A percentile compares a stretch with the other conserved stretches of the same genome.
These are phyloP conservation scores for Colletotrichum incanum DNA, from an alignment of 2,329 filamentous ascomycete genomes.

Conservation along the genomic window DNA sequence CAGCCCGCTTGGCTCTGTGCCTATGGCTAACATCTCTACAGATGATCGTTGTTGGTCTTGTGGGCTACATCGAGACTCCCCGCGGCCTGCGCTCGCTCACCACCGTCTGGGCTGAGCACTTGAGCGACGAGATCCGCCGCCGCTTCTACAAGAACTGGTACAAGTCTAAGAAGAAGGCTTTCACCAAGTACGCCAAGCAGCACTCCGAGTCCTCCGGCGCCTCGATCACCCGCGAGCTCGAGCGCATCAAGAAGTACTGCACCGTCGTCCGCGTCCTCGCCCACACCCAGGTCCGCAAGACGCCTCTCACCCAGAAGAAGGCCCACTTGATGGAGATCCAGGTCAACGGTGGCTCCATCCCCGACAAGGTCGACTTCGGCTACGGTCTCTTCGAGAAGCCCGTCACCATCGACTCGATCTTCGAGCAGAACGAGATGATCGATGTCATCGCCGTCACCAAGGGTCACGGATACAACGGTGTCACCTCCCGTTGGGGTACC, in stretches of 20 bases:
- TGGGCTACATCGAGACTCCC: constrained; percentile 99
- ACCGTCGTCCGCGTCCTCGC: constrained; percentile 98
- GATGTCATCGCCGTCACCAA: constrained; percentile 99
- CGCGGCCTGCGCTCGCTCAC: constrained; percentile 99
- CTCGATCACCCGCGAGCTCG: constrained; percentile 95
- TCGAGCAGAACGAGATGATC: constrained; percentile 99
- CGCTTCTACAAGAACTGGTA: constrained; percentile 99
- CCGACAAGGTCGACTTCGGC: constrained; percentile 98
- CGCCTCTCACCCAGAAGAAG: constrained; percentile 99
- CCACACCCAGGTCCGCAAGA: constrained; percentile 99
- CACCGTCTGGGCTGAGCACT: constrained; percentile 99
- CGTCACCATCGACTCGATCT: constrained; percentile 91
- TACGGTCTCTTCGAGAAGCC: constrained; percentile 99
- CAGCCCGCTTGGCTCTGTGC: constrained; percentile 84
- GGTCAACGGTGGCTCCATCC: constrained; percentile 96
- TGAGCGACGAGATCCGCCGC: constrained; percentile 98
- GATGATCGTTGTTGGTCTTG: constrained; percentile 99
- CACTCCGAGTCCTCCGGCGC: constrained; percentile 94
- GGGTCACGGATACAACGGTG: constrained; percentile 98
- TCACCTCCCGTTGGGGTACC: constrained; percentile 98
- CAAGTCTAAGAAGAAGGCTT: constrained; percentile 99
- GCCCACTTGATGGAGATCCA: constrained; percentile 99
- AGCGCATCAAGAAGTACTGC: constrained; percentile 99
- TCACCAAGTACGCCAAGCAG: constrained; percentile 99
- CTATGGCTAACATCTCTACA: constrained; percentile 81